phyloP scores from a whole-genome alignment of 768 basidiomycete genomes.

The Hypholoma sublateritium region DNA sequence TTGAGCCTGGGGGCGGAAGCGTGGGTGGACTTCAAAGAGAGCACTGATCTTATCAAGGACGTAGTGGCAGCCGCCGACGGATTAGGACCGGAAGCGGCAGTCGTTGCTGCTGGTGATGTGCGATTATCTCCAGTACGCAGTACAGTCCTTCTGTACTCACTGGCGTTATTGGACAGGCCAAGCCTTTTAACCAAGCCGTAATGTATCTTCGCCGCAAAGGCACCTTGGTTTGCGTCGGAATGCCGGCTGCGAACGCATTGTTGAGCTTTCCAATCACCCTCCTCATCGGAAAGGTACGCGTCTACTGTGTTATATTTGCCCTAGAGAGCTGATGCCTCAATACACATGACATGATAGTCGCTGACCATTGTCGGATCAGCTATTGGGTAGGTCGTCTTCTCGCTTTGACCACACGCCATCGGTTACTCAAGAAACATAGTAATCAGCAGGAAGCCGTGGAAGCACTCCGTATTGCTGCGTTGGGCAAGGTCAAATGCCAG shows the following conservation, averaged over 20 bases:
- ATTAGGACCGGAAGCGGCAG: constrained; percentile 66
- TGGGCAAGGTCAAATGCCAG: constrained; percentile 65
- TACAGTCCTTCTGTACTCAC: background rate
- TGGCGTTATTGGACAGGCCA: constrained; percentile 17
- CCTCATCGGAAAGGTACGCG: constrained; percentile 33
- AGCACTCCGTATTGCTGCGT: constrained; percentile 68
- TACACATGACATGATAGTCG: constrained; percentile 11
- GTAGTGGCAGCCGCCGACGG: constrained; percentile 64
- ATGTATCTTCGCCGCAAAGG: constrained; percentile 71
- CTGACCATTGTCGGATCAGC: constrained; percentile 40
- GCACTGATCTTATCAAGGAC: constrained; percentile 56
- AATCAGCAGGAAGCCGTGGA: constrained; percentile 81
- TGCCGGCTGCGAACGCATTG: constrained; percentile 47
- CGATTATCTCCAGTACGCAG: constrained; percentile 5
- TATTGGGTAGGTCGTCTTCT: constrained; percentile 29
- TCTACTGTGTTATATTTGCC: background rate
- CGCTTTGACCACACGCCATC: background rate
- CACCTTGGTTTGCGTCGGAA: constrained; percentile 71
- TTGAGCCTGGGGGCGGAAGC: constrained; percentile 54
- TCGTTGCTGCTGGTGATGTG: constrained; percentile 57
- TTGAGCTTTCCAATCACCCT: constrained; percentile 50
- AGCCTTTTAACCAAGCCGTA: constrained; percentile 52
- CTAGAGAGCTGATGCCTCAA: too few relatives aligned
- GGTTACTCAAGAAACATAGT: constrained; percentile 26
- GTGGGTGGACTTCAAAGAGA: constrained; percentile 76